phyloP scores from a whole-genome alignment of 306 rosid genomes.

The Abrus precatorius region DNA sequence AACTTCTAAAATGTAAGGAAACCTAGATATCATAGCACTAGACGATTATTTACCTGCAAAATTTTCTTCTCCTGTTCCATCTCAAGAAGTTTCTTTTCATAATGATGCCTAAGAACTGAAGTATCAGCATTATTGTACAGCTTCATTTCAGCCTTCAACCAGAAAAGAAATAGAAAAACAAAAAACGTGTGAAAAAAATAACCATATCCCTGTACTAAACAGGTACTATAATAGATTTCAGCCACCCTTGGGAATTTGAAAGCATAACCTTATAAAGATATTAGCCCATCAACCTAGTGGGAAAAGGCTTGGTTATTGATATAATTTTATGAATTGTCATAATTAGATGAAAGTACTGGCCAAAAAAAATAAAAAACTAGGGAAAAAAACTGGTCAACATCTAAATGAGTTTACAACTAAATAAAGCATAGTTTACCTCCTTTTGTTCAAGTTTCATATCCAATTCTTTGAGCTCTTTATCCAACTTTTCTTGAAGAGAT shows the following conservation, averaged over 20 bases:
- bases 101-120: constrained; percentile 83
- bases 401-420: constrained; percentile 18
- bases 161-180: constrained; percentile 35
- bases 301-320: neutral
- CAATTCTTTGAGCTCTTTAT: constrained; percentile 86
- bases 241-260: constrained; percentile 6
- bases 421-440: constrained; percentile 68
- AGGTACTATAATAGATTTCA: neutral
- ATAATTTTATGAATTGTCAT: constrained; percentile 6
- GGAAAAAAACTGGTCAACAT: neutral
- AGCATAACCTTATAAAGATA: neutral
- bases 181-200: constrained; percentile 27
- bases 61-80: constrained; percentile 90
- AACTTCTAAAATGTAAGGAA: constrained; percentile 14
- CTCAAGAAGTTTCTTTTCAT: constrained; percentile 72
- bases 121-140: constrained; percentile 65
- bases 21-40: constrained; percentile 15
- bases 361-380: neutral
- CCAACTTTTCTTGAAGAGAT: constrained; percentile 87
- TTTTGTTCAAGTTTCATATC: constrained; percentile 90
- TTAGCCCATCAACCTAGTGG: too few relatives aligned
- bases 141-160: constrained; percentile 94
- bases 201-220: constrained; percentile 21
- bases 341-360: constrained; percentile 1
- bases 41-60: constrained; percentile 73